Conservation (phyloP, 179 eudicot genomes). For the Camellia oleifera region DNA sequence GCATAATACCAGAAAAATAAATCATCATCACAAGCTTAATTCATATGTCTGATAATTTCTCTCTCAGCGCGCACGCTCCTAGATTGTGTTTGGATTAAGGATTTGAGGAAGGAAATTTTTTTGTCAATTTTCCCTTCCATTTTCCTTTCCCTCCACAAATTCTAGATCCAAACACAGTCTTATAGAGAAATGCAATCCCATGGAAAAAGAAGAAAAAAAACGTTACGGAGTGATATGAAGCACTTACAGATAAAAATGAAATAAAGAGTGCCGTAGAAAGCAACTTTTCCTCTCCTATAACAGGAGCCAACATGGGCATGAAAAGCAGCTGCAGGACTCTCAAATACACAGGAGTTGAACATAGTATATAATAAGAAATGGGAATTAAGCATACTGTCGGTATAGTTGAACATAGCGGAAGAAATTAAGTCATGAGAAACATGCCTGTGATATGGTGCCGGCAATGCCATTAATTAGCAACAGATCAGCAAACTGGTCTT, state of each 20-base stretch:
- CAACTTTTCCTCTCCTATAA: constrained; percentile 58
- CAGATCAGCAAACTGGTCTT: constrained; percentile 63
- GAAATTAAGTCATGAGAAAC: not conserved
- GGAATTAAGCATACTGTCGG: not conserved
- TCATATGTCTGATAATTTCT: not conserved
- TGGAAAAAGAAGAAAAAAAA: not conserved
- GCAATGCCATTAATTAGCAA: constrained; percentile 47
- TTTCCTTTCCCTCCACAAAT: too few relatives aligned
- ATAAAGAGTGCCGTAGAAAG: constrained; percentile 55
- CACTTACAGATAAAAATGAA: constrained; percentile 40
- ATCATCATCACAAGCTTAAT: constrained; percentile 7
- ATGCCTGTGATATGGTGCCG: constrained; percentile 53
- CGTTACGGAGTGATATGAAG: not conserved
- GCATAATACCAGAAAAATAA: constrained; percentile 23
- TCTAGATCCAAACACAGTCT: too few relatives aligned
- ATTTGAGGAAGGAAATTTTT: too few relatives aligned
- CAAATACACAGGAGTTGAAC: constrained; percentile 6
- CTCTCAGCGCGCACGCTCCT: not conserved
- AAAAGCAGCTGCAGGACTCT: constrained; percentile 51
- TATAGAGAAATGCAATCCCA: not conserved
- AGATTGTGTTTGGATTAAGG: too few relatives aligned
- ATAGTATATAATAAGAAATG: not conserved
- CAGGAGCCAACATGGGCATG: constrained; percentile 65
- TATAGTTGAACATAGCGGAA: not conserved
- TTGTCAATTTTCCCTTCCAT: too few relatives aligned